Conservation (phyloP, 2,329 filamentous ascomycete species). For the Ophiostoma triangulosporum region DNA sequence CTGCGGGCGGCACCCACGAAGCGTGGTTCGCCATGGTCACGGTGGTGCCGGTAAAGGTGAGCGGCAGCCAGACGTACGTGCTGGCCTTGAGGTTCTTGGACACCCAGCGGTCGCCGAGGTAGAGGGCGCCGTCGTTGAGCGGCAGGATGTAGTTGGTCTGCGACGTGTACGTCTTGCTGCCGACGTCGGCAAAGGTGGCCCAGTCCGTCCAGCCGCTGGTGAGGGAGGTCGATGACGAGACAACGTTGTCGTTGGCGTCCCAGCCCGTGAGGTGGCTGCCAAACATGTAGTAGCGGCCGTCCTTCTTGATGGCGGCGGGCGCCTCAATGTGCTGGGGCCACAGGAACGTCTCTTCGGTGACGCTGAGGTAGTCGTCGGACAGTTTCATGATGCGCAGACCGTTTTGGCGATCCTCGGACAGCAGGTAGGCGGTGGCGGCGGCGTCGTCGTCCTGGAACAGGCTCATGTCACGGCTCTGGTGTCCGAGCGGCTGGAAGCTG, state of each 20-base stretch:
- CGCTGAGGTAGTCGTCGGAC: constrained; percentile 14
- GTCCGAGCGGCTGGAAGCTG: constrained; percentile 22
- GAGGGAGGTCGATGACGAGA: constrained; percentile 34
- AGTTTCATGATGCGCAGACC: constrained; percentile 16
- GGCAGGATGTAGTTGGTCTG: constrained; percentile 38
- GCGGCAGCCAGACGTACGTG: constrained; percentile 52
- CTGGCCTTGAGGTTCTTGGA: constrained; percentile 35
- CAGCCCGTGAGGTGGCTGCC: constrained; percentile 31
- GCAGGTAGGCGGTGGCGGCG: constrained; percentile 42
- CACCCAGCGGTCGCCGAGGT: constrained; percentile 44
- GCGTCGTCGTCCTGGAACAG: constrained; percentile 50
- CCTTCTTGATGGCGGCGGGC: constrained; percentile 37
- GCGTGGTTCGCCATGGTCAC: constrained; percentile 27
- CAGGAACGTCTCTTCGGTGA: constrained; percentile 12
- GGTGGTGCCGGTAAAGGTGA: constrained; percentile 37
- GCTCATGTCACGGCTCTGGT: constrained; percentile 35
- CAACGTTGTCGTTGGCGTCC: constrained; percentile 37
- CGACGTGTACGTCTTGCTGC: constrained; percentile 32
- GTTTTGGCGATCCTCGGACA: constrained; percentile 38
- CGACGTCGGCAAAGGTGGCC: constrained; percentile 33
- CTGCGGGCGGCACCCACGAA: not conserved
- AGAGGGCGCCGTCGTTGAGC: constrained; percentile 24
- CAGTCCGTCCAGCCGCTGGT: constrained; percentile 38
- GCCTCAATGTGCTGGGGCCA: constrained; percentile 32
- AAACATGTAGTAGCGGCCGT: constrained; percentile 41